These are phyloP conservation scores for Pyrenochaeta sp. DNA, from an alignment of 2,329 filamentous ascomycete species.

Conservation along the genomic window DNA sequence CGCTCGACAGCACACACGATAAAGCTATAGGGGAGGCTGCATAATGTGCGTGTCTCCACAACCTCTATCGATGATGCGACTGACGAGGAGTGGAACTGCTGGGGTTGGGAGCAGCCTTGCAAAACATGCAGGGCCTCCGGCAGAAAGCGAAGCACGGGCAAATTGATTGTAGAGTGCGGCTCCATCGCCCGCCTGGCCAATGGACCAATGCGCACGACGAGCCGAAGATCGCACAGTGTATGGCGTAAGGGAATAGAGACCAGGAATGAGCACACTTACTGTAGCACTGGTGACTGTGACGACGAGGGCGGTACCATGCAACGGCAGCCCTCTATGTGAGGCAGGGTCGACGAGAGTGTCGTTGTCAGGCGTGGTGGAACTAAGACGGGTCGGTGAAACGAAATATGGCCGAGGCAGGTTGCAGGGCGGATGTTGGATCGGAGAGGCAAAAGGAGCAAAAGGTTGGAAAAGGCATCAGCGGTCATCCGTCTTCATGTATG, in stretches of 20 bases:
- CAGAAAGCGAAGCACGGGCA: constrained; percentile 3
- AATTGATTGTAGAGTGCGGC: neutral
- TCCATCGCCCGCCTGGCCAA: constrained; percentile 2
- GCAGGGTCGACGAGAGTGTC: constrained; percentile 15
- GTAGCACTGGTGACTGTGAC: constrained; percentile 20
- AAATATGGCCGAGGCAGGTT: constrained; percentile 16
- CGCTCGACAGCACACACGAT: neutral
- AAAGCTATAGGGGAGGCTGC: neutral
- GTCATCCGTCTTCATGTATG: constrained; percentile 37
- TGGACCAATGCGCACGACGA: constrained; percentile 2
- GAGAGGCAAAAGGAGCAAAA: constrained; percentile 18
- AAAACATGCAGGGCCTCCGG: constrained; percentile 10
- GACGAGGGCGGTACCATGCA: constrained; percentile 6
- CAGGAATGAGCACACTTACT: constrained; percentile 19
- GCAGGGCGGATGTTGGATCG: constrained; percentile 1
- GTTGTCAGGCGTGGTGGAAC: constrained; percentile 28
- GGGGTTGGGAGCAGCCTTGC: constrained; percentile 1
- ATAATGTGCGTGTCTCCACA: neutral
- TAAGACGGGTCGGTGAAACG: constrained; percentile 28
- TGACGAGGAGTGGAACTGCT: neutral
- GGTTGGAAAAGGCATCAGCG: constrained; percentile 26
- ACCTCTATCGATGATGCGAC: neutral
- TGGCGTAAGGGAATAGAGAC: constrained; percentile 3
- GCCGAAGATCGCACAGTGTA: neutral
- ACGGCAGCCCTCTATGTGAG: constrained; percentile 8